Base-by-base conservation (phyloP, 2,329 filamentous ascomycete species). In the Sarocladium oryzae region DNA sequence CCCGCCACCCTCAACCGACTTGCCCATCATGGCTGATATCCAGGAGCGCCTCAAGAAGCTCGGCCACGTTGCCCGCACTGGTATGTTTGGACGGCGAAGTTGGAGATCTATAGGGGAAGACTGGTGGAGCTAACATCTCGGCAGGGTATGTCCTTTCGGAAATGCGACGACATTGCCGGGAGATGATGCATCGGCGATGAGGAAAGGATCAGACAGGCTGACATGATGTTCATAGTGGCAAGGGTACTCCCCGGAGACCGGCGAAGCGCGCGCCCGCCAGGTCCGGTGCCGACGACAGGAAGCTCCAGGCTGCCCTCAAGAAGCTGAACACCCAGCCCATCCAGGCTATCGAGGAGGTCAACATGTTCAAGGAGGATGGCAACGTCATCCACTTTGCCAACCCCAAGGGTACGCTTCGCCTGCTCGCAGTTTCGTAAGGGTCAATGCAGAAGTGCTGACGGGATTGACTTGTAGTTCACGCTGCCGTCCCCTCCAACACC, bases 341-440 rank as follows among this genome's bases (percentile, higher is more conserved):
- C 76, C 91, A 95, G 80, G 89, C 88, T 61, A 99, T 99, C 66
- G 93, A 99, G 85, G 93, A 99, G 81, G 93, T 99, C 73, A 99
- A 99, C 86, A 99, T 99, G 93, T 99, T 99, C 86, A 99, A 99
- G 88, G 87, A 88, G 70, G 93, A 99, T 71, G 93, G 93, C 74
- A 99, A 99, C 74, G 93, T 99, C 73, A 97, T 99, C 69, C 93
- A 99, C 84, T 99, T 99, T 72, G 87, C 89, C 65, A 89, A 89
- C 67, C 93, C 93, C 64, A 96, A 96, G 82, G 93, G 93, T 97
- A 77, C 68, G 82, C 78, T 26, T 56, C 55, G 52, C 26, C 41
- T 48, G 51, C 43, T 32, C 51, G 32, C 3, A 43, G 8, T 40
- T 26, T 18, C 11, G n/a, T 16, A 18, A 33, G 16, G 6, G 15